Evolutionary conservation across 148 eudicot species (phyloP), one percentile per base, ranked within the genome.

Genomic region (Limonium bicolor): DNA sequence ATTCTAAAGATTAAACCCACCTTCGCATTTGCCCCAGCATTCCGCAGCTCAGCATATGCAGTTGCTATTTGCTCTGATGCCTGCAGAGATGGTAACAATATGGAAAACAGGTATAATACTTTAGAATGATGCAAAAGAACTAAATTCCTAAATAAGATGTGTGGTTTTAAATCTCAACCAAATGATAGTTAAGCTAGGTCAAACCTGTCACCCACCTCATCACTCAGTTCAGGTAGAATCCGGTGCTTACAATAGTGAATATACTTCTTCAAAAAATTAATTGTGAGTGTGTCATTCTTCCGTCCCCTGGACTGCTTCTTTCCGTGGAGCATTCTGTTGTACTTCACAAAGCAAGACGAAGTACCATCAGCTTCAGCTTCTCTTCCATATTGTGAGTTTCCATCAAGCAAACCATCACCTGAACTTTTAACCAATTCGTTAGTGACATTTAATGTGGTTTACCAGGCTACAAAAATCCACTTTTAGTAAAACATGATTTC

Each of bases 11-110:
- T 34, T 22, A 34, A 1, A 50, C 58, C 16, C 53, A 92, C 99
- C 99, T 82, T 85, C 23, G 79, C 68, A 48, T 55, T 82, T 59
- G 95, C 63, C 68, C 86, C 68, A 26, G 94, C 76, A 76, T 70
- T 78, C 53, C 99, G 75, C 38, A 92, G 94, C 62, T 92, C 99
- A 26, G 95, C 99, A 74, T 92, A 92, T 46, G 99, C 74, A 37
- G 76, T 85, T 53, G 99, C 95, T 60, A 92, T 92, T 20, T 76
- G 65, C 36, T 92, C 99, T 41, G 88, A 92, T 48, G 95, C 99
- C 99, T 92, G 80, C 59, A 44, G 31, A 68, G 26, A 24, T 58
- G n/a, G n/a, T n/a, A n/a, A n/a, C n/a, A n/a, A n/a, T n/a, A n/a
- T n/a, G n/a, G n/a, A n/a, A n/a, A n/a, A n/a, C n/a, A n/a, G n/a